Evolutionary conservation across 2,329 filamentous ascomycete species (phyloP), one percentile per base, ranked within the genome.

Genomic region (Bertia moriformis): DNA sequence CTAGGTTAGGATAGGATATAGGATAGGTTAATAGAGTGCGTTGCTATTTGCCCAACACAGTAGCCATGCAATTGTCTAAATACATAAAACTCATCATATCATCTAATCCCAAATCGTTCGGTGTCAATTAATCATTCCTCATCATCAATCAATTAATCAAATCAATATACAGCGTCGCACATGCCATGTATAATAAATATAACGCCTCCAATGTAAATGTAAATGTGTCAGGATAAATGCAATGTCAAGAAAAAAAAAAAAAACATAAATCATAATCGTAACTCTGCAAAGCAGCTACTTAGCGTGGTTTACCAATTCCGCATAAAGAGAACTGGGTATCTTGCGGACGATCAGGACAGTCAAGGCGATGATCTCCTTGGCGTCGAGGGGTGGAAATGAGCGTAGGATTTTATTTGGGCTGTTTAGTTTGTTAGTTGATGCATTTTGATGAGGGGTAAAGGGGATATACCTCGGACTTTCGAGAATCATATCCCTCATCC

Each of bases 351-450:
- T 82, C 39, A 80, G 78, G 48, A 95, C 77, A 1, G 89, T 89
- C 41, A 93, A 73, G 36, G 77, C 77, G 55, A 93, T 91, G 51
- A 94, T 83, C 46, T 81, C 77, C 49, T 85, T 80, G 3, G 88
- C 83, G 48, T 93, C 78, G 18, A 95, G 66, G 3, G 82, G 74
- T 4, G 88, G 88, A 49, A 95, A 86, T 2, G 83, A 88, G 41
- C 88, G 73, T n/a, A 95, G 66, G 14, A 94, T 73, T 53, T 91
- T 91, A 52, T 93, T 95, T 7, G 91, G 91, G 51, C 91, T 3
- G n/a, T n/a, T 12, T 7, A 14, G 12, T 24, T 27, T 18, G 18
- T 29, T 14, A 37, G 7, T 17, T 42, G 29, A 19, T 12, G 39
- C 24, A 12, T n/a, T 18, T 19, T 19, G 27, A 32, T 18, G 29